phyloP scores from a whole-genome alignment of 179 eudicot species.

The Nepenthes alata region DNA sequence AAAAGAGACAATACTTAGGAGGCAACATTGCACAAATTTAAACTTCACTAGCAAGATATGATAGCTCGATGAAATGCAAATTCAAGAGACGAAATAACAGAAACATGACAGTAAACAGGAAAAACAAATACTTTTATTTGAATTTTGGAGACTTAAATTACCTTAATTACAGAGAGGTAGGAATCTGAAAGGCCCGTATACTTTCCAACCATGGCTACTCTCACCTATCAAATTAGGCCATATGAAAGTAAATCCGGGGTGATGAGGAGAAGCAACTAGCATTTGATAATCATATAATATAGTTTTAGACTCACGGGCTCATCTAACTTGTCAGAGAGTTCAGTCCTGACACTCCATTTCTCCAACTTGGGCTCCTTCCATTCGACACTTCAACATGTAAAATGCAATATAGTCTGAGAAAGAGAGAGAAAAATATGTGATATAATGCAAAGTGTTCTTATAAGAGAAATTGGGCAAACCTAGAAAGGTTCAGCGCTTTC shows the following conservation, averaged over 20 bases:
- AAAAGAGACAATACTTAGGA: too few species aligned
- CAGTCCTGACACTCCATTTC: slow-evolving; percentile 80
- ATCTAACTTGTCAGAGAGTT: slow-evolving; percentile 47
- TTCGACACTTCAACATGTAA: slow-evolving; percentile 24
- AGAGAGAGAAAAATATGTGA: background rate
- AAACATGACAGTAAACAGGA: too few species aligned
- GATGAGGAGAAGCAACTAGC: background rate
- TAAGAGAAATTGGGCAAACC: slow-evolving; percentile 31
- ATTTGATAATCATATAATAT: background rate
- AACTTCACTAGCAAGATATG: too few species aligned
- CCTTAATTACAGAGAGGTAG: slow-evolving; percentile 91
- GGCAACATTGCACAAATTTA: too few species aligned
- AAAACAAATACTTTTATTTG: too few species aligned
- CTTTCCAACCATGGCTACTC: slow-evolving; percentile 97
- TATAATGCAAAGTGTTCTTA: background rate
- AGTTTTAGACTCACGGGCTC: slow-evolving; percentile 45
- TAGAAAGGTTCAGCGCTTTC: slow-evolving; percentile 60
- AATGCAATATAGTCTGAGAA: background rate
- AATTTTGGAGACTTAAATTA: slow-evolving; percentile 7
- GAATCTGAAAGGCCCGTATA: slow-evolving; percentile 96
- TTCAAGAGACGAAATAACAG: too few species aligned
- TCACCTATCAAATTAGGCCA: slow-evolving; percentile 32
- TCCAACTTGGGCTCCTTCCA: slow-evolving; percentile 46
- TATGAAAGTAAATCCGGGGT: background rate
- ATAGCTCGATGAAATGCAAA: too few species aligned